Evolutionary conservation across 2,329 filamentous ascomycete species (phyloP), one percentile per base, ranked within the genome.

Genomic region (Pseudopyrenochaeta lycopersici): DNA sequence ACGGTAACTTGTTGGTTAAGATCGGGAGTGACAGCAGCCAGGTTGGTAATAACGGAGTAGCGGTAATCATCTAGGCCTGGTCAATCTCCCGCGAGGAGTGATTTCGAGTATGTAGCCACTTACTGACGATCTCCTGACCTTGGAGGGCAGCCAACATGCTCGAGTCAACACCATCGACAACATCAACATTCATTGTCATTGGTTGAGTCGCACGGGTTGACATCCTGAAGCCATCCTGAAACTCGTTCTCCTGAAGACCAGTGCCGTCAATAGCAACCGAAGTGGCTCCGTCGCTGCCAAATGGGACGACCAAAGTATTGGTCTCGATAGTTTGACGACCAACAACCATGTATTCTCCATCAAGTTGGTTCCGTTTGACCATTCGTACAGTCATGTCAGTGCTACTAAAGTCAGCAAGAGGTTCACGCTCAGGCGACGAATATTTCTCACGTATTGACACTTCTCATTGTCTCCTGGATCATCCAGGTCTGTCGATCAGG

Each of bases 211-310:
- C 71, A 23, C 67, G 65, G 20, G 70, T 65, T 4, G 72, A 70
- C 68, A 73, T 74, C 31, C 73, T 66, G 67, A 76, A 75, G 35
- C 73, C 73, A 50, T 76, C 73, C 46, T 68, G 64, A 53, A 74
- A 76, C 57, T 76, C 73, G 48, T 72, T 72, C 64, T 76, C 73
- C 54, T 76, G 73, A 11, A 76, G 68, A 44, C 73, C 73, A 6
- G 70, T 71, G 7, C 72, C 72, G 14, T 66, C 62, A 15, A 76
- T 71, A 30, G 64, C 66, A 21, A 76, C 68, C 17, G 63, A 61
- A 7, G 62, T 64, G 2, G 59, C 54, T 20, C 52, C 60, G 40
- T 66, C 64, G 42, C 56, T 67, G 9, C 71, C 69, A 42, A 76
- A 76, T 11, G 65, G 60, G 14, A 67, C 67, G n/a, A 76, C 66